Percentiles rank a stretch among this genome's conserved stretches.
Evolutionary conservation across 805 yeast species (phyloP).

Genomic region (Metschnikowia koreensis): DNA sequence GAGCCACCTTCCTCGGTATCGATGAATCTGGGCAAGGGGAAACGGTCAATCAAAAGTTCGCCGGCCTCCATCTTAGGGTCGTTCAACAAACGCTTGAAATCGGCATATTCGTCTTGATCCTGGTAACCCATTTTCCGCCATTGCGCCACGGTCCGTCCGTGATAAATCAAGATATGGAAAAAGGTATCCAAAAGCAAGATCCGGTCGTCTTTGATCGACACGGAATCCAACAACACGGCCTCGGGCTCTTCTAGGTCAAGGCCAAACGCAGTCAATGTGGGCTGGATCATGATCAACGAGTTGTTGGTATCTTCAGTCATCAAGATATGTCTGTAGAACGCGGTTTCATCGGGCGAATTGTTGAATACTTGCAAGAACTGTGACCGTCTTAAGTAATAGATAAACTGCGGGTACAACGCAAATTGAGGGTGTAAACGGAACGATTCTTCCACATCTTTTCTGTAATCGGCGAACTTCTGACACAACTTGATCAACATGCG

Average conservation of each 20-base stretch:
- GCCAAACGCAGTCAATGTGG: constrained; percentile 84
- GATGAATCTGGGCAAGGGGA: constrained; percentile 96
- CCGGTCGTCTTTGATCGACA: constrained; percentile 84
- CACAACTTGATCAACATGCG: constrained; percentile 86
- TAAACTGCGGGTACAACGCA: constrained; percentile 90
- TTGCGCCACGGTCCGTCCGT: constrained; percentile 90
- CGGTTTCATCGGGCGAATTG: constrained; percentile 98
- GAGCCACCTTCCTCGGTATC: constrained; percentile 98
- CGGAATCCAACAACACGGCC: constrained; percentile 91
- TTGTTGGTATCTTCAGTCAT: constrained; percentile 89
- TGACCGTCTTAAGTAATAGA: constrained; percentile 92
- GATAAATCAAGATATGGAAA: constrained; percentile 93
- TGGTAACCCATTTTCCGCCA: constrained; percentile 97
- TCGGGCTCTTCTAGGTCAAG: constrained; percentile 72
- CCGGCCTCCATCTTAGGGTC: constrained; percentile 93
- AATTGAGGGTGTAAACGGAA: constrained; percentile 83
- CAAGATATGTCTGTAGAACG: constrained; percentile 90
- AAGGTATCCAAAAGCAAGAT: constrained; percentile 90
- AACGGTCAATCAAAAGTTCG: constrained; percentile 83
- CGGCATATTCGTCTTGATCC: constrained; percentile 84
- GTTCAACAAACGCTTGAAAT: constrained; percentile 80
- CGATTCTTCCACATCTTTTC: constrained; percentile 78
- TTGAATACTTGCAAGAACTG: constrained; percentile 95
- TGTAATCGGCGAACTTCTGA: constrained; percentile 89
- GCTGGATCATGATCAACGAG: constrained; percentile 96